Base-by-base conservation (phyloP, 768 basidiomycete species). In the Strobilomyces echinocephalus region DNA sequence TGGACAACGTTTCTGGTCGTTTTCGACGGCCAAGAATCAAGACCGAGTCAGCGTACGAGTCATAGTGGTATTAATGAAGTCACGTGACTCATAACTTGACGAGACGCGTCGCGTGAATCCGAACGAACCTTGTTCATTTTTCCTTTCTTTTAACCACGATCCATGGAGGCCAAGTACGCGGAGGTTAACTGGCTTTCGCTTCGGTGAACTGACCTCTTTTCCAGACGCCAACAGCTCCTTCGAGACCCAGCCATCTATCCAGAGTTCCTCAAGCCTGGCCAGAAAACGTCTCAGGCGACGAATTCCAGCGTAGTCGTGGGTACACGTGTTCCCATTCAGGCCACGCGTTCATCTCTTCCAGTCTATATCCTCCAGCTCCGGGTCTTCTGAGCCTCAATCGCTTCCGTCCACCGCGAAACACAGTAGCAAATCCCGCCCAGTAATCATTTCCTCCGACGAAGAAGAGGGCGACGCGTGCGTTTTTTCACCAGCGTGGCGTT, bases 401-500 rank as follows among this genome's bases (percentile, higher is more conserved):
- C 28, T 57, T 28, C 49, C 53, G 30, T 26, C 58, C 0, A 24
- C 46, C 0, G 11, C 35, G 34, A 60, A 58, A 49, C 24, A 54
- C 45, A 46, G 6, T 18, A 39, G 44, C 45, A 60, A n/a, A 36
- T 24, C 49, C 3, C 55, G 55, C 15, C 62, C 53, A 4, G 30
- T 70, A 1, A 49, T 69, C 11, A 67, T 71, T 38, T 71, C 72
- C 15, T 73, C 72, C 2, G 67, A 68, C 7, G 70, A 68, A n/a
- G 70, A 68, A n/a, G 64, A 69, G 18, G 50, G 35, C 16, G 54
- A 39, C 12, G 43, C 38, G 62, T 66, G 34, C 41, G 60, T 53
- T 45, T 36, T 30, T 10, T 24, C 30, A 0, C 5, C 21, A 14
- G 8, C 34, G 12, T 14, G 7, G 28, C 35, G 3, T 16, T n/a